Percentiles rank a stretch among this genome's conserved stretches.
Conservation (phyloP, 768 basidiomycete genomes). For the Boletus pseudo-olivaceus region DNA sequence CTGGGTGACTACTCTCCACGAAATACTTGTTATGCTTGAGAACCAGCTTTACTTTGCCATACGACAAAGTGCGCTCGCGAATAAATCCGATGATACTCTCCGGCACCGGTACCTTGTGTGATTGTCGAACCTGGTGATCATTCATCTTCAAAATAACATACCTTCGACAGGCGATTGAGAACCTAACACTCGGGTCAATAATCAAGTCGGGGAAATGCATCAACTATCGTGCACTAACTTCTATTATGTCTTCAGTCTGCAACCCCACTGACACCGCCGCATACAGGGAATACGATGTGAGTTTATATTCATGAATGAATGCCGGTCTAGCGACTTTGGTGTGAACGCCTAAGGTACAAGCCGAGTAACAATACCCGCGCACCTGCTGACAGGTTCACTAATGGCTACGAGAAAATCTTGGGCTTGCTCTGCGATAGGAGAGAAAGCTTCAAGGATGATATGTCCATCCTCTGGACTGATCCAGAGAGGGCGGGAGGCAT, state of each 20-base stretch:
- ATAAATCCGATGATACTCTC: conserved; percentile 84
- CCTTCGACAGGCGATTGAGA: conserved; percentile 78
- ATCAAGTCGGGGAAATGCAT: conserved; percentile 26
- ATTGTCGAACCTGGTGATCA: conserved; percentile 3
- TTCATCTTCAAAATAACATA: conserved; percentile 5
- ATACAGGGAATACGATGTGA: conserved; percentile 96
- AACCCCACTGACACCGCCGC: conserved; percentile 98
- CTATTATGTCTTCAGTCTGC: conserved; percentile 97
- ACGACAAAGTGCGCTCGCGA: conserved; percentile 89
- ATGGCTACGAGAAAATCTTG: conserved; percentile 99
- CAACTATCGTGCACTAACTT: conserved; percentile 52
- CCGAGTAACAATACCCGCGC: conserved; percentile 33
- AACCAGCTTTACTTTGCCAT: conserved; percentile 97
- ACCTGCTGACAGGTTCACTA: conserved; percentile 98
- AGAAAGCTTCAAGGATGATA: conserved; percentile 97
- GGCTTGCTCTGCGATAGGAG: conserved; percentile 95
- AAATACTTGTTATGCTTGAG: conserved; percentile 97
- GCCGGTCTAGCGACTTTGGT: conserved; percentile 62
- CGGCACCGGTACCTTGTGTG: conserved; percentile 81
- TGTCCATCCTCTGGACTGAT: conserved; percentile 89
- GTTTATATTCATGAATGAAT: conserved; percentile 98
- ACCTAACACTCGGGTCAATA: conserved; percentile 48
- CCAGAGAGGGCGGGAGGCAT: conserved; percentile 91
- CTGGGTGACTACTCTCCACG: conserved; percentile 94
- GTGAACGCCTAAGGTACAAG: conserved; percentile 29